phyloP scores from a whole-genome alignment of 257 asterid species.

The Solanum lycopersicoides region DNA sequence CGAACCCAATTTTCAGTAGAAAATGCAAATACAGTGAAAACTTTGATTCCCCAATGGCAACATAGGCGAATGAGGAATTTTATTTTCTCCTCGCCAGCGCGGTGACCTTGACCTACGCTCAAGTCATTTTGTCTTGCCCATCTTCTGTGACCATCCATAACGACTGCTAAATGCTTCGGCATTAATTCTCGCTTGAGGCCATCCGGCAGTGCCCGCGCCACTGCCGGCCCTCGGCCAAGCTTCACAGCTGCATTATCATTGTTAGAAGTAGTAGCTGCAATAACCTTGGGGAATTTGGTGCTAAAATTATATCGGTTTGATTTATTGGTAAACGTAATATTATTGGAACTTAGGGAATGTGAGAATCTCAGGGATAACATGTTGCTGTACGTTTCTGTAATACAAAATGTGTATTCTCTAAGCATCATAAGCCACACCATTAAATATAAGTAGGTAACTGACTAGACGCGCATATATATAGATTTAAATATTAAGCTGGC shows the following conservation, averaged over 20 bases:
- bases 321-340: not conserved
- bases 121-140: conserved; percentile 9
- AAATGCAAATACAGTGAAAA: conserved; percentile 4
- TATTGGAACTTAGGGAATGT: not conserved
- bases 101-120: not conserved
- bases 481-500: not conserved
- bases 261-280: not conserved
- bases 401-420: not conserved
- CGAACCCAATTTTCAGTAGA: conserved; percentile 21
- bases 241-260: not conserved
- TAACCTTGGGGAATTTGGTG: not conserved
- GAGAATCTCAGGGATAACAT: not conserved
- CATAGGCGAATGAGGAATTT: not conserved
- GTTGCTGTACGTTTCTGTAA: not conserved
- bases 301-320: not conserved
- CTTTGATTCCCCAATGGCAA: not conserved
- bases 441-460: not conserved
- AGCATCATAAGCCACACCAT: not conserved
- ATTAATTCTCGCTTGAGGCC: not conserved
- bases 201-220: not conserved
- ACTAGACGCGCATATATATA: not conserved
- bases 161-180: conserved; percentile 15
- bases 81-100: not conserved
- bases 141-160: conserved; percentile 17
- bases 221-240: not conserved